A percentile compares a stretch with the other conserved stretches of the same genome.
phyloP scores from a whole-genome alignment of 2,329 filamentous ascomycete genomes.

The Paraphoma chrysanthemicola region DNA sequence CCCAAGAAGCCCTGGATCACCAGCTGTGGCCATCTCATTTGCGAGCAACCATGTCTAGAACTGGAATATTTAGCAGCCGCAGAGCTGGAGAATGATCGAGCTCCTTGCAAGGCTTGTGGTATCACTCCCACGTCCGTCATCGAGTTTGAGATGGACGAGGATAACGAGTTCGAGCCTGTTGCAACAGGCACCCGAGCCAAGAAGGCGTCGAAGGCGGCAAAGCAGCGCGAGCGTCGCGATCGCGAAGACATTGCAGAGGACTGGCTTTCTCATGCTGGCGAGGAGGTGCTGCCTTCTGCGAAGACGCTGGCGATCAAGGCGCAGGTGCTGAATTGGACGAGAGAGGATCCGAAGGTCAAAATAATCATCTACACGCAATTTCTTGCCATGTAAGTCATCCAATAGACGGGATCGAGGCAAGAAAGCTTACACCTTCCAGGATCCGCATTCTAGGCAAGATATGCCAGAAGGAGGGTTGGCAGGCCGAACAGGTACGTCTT shows the following conservation, averaged over 20 bases:
- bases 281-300: conserved; percentile 50
- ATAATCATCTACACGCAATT: conserved; percentile 69
- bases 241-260: conserved; percentile 41
- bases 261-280: conserved; percentile 49
- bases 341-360: conserved; percentile 58
- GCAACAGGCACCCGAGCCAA: conserved; percentile 24
- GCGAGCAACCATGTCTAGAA: conserved; percentile 55
- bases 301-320: conserved; percentile 57
- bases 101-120: conserved; percentile 46
- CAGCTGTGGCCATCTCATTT: conserved; percentile 64
- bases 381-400: conserved; percentile 50
- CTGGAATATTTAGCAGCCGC: conserved; percentile 39
- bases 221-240: conserved; percentile 14
- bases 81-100: conserved; percentile 8
- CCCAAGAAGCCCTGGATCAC: conserved; percentile 55
- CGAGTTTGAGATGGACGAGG: conserved; percentile 30
- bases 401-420: accelerated
- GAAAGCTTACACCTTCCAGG: conserved; percentile 26
- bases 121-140: conserved; percentile 22
- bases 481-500: conserved; percentile 46
- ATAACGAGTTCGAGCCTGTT: conserved; percentile 6
- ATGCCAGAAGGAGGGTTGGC: conserved; percentile 60
- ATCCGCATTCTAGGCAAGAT: conserved; percentile 59
- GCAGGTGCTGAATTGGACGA: conserved; percentile 54
- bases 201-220: conserved; percentile 19